Conservation (phyloP, 176 grass and related monocot genomes). For the Triticum aestivum region DNA sequence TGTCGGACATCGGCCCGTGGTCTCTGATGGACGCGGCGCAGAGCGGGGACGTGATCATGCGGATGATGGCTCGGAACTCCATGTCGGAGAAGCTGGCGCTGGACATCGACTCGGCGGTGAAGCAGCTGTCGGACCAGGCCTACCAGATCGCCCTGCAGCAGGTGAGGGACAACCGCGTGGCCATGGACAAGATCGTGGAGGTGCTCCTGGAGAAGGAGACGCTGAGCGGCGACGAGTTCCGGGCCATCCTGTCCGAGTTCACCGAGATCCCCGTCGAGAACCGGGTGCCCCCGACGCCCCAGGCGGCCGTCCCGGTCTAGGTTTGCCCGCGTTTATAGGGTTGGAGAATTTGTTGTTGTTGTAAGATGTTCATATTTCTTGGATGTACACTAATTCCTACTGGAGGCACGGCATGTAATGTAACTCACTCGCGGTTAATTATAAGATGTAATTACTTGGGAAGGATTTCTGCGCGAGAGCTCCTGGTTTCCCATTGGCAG, state of each 20-base stretch:
- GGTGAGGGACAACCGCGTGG: constrained; percentile 79
- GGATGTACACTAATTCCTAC: constrained; percentile 39
- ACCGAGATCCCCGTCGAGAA: constrained; percentile 90
- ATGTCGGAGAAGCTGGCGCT: constrained; percentile 96
- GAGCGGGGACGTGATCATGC: constrained; percentile 82
- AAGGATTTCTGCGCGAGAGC: neutral
- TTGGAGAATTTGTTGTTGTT: constrained; percentile 26
- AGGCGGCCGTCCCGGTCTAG: constrained; percentile 49
- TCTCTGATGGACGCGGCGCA: constrained; percentile 89
- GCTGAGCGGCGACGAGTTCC: constrained; percentile 75
- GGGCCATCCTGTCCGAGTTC: constrained; percentile 88
- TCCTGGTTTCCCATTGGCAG: neutral
- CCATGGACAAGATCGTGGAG: constrained; percentile 96
- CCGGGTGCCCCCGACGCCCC: constrained; percentile 60
- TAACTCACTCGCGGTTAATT: constrained; percentile 40
- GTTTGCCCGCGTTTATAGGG: constrained; percentile 24
- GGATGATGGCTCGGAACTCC: constrained; percentile 98
- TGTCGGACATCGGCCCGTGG: constrained; percentile 97
- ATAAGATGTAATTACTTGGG: constrained; percentile 50
- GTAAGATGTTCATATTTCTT: constrained; percentile 55
- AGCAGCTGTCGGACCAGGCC: constrained; percentile 74
- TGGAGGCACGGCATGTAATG: constrained; percentile 27
- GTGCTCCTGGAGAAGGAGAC: constrained; percentile 96
- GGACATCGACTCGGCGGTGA: constrained; percentile 84
- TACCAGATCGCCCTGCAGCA: constrained; percentile 72